Base-by-base conservation (phyloP, 257 asterid genomes). In the Anisodus acutangulus region DNA sequence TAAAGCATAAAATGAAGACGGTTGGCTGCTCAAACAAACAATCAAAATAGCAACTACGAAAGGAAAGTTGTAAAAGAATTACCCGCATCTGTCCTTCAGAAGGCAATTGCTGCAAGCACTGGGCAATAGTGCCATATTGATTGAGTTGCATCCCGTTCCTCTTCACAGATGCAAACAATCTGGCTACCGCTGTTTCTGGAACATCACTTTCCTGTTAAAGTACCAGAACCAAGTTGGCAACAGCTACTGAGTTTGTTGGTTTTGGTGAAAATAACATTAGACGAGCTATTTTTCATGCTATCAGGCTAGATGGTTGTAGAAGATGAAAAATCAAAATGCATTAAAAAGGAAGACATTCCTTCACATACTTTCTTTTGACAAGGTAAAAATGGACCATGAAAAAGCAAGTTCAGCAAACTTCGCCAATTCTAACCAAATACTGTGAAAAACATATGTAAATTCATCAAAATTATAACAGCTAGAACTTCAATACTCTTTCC, bases 51-150 rank as follows among this genome's bases (percentile, higher is more conserved):
- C 31, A 78, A 78, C 82, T 78, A 53, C 7, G 64, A 53, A 31
- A 47, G 26, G 26, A 78, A 26, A 26, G 13, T 53, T 71, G 43
- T 10, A 13, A 31, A 78, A 79, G 55, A 59, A 78, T 62, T 89
- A 97, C 99, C 98, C 81, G 95, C 91, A 97, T 88, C 85, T 93
- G 97, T 84, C 89, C 98, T 90, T 95, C 98, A 84, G 97, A 90
- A 68, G 99, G 97, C 85, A 93, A 82, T 86, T 89, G 93, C 87
- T 93, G 98, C 93, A 95, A 86, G 93, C 99, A 97, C 62, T 88
- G 91, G 82, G 91, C 74, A 87, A 87, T 71, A 82, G 90, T 84
- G 82, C 92, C 98, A 79, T 92, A 93, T 81, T 90, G 94, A 89
- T 86, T 87, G 85, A 89, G 85, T 80, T 91, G 97, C 17, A 84